These are phyloP conservation scores for Neurospora sp. DNA, from an alignment of 495 filamentous ascomycete species.

Conservation along the genomic window DNA sequence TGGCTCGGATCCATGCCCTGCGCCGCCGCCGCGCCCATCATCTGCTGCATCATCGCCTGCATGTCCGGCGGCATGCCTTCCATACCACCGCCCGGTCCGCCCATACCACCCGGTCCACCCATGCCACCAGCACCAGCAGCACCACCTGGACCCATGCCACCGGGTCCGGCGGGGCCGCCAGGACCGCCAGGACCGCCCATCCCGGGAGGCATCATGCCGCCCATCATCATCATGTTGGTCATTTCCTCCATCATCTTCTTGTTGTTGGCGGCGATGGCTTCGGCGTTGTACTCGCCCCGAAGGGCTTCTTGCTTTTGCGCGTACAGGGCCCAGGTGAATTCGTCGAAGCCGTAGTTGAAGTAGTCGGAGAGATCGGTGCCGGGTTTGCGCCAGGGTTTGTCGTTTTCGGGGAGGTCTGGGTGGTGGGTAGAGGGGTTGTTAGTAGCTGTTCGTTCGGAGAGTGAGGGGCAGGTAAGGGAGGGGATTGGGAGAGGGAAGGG, in stretches of 20 bases:
- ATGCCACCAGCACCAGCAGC: constrained; percentile 1
- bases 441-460: too few relatives aligned
- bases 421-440: too few relatives aligned
- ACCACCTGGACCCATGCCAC: neutral
- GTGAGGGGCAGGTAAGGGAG: too few relatives aligned
- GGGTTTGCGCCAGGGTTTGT: constrained; percentile 92
- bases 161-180: neutral
- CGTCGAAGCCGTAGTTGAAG: constrained; percentile 99
- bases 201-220: constrained; percentile 49
- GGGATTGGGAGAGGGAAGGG: neutral
- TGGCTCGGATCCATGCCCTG: constrained; percentile 67
- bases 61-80: constrained; percentile 66
- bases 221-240: constrained; percentile 76
- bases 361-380: constrained; percentile 94
- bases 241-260: constrained; percentile 85
- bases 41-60: constrained; percentile 71
- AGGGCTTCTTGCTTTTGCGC: constrained; percentile 77
- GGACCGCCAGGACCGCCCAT: constrained; percentile 16
- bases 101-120: constrained; percentile 38
- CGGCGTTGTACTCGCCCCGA: constrained; percentile 52
- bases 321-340: constrained; percentile 97
- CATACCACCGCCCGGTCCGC: constrained; percentile 39
- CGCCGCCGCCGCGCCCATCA: constrained; percentile 49
- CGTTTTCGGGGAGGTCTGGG: constrained; percentile 62
- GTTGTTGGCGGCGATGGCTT: constrained; percentile 52